Evolutionary conservation across 2,329 filamentous ascomycete species (phyloP).

Genomic region (Rhynchosporium agropyri): DNA sequence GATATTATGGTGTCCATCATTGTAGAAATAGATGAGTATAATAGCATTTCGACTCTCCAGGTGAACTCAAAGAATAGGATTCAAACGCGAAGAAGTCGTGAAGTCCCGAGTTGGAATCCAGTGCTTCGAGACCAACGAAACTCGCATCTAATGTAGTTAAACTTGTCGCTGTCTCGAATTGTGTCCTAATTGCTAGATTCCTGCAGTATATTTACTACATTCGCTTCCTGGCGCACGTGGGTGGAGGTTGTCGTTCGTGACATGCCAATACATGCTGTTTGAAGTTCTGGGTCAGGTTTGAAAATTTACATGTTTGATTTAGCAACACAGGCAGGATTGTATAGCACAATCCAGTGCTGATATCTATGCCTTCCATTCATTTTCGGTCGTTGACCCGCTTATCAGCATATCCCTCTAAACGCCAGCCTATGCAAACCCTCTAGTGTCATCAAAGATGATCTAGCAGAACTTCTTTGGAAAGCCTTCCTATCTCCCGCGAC

Average conservation of each 20-base stretch:
- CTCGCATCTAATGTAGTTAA: too few relatives aligned
- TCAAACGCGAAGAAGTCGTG: too few relatives aligned
- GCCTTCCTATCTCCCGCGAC: not conserved
- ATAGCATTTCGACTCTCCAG: not conserved
- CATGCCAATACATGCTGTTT: not conserved
- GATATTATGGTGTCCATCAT: not conserved
- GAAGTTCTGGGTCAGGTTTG: not conserved
- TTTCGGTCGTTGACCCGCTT: conserved; percentile 12
- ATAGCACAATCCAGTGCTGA: conserved; percentile 1
- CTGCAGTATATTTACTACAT: too few relatives aligned
- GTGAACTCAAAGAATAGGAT: too few relatives aligned
- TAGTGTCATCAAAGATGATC: conserved; percentile 17
- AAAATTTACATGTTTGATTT: conserved; percentile 14
- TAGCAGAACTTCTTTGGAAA: conserved; percentile 11
- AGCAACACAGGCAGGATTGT: conserved; percentile 1
- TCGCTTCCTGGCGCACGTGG: too few relatives aligned
- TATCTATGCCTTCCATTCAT: conserved; percentile 13
- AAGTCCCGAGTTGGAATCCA: not conserved
- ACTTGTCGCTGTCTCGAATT: too few relatives aligned
- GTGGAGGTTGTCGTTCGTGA: too few relatives aligned
- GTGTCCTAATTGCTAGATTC: too few relatives aligned
- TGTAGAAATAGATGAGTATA: conserved; percentile 2
- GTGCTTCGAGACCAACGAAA: too few relatives aligned
- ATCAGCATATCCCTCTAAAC: conserved; percentile 27
- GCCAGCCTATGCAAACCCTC: conserved; percentile 28